phyloP scores from a whole-genome alignment of 2,329 filamentous ascomycete genomes.

The Sarocladium kiliense region DNA sequence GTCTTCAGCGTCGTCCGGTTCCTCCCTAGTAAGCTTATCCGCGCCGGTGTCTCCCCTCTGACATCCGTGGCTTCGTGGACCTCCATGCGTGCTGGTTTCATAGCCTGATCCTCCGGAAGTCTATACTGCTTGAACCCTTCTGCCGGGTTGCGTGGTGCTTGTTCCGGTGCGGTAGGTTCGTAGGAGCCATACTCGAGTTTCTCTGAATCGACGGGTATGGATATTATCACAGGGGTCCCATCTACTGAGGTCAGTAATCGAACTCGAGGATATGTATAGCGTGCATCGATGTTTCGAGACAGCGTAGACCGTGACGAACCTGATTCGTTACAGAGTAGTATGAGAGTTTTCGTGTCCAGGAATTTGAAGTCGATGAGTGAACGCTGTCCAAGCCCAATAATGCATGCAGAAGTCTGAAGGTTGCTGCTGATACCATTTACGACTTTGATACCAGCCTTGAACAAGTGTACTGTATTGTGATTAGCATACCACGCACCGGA shows the following conservation, averaged over 20 bases:
- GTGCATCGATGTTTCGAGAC: too few relatives aligned
- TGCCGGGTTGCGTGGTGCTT: constrained; percentile 10
- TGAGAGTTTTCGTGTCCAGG: constrained; percentile 54
- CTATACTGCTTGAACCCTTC: constrained; percentile 17
- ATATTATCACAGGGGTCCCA: constrained; percentile 21
- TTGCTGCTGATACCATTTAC: constrained; percentile 54
- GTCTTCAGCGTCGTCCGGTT: constrained; percentile 43
- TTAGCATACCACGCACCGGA: neutral
- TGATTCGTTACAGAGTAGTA: constrained; percentile 48
- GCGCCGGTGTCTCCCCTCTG: constrained; percentile 41
- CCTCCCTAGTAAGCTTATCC: constrained; percentile 45
- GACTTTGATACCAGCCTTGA: constrained; percentile 46
- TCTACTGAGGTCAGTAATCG: constrained; percentile 14
- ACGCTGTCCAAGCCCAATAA: constrained; percentile 35
- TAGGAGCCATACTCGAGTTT: constrained; percentile 32
- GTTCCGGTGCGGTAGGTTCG: constrained; percentile 16
- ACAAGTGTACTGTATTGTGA: constrained; percentile 47
- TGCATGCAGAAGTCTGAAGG: constrained; percentile 30
- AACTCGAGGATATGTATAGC: too few relatives aligned
- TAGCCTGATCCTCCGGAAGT: constrained; percentile 21
- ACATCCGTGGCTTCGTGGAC: constrained; percentile 38
- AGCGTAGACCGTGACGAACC: constrained; percentile 26
- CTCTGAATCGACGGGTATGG: constrained; percentile 31
- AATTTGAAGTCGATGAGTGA: constrained; percentile 62
- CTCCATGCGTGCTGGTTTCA: constrained; percentile 45